Evolutionary conservation across 306 rosid genomes (phyloP), one percentile per base, ranked within the genome.

Genomic region (Senna siamea): DNA sequence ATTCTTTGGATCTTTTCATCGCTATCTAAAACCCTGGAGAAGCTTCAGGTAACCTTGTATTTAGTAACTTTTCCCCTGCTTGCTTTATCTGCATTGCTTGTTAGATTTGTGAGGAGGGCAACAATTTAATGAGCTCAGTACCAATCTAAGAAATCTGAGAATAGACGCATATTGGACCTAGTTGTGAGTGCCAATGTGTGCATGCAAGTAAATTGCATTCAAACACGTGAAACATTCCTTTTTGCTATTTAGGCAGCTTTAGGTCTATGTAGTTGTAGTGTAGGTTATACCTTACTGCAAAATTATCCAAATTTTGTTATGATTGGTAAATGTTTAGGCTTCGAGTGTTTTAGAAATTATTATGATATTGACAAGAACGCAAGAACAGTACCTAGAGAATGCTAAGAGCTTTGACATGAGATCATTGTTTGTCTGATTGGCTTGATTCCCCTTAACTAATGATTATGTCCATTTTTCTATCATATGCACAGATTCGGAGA

Each of bases 1-100:
- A 89, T 89, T 78, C 88, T 89, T 73, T 89, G 95, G 92, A 87
- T 83, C 60, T 89, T 89, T 81, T 83, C 88, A n/a, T 83, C 95
- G 0, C 75, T 87, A 76, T 89, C 92, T 46, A 89, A 87, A 83
- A 87, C 92, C 62, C 50, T 87, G 77, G 92, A 89, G 85, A 89
- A 89, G 84, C 95, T 89, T 87, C 95, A 87, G 95, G 92, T 89
- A 80, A 60, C 43, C 75, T 66, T 79, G 48, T 60, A 43, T 41
- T 67, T 64, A 40, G 40, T 58, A 17, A 40, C 55, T 30, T 56
- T 70, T 48, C 70, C 70, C 15, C 54, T 78, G 69, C 17, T 69
- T 68, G 44, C 52, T 69, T n/a, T 50, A 13, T 47, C 64, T 68
- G 43, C 66, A 43, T 20, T 17, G 6, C 52, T 60, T 63, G 50